Evolutionary conservation across 1,284 basidiomycete species (phyloP).

Genomic region (Cutaneotrichosporon sp.): DNA sequence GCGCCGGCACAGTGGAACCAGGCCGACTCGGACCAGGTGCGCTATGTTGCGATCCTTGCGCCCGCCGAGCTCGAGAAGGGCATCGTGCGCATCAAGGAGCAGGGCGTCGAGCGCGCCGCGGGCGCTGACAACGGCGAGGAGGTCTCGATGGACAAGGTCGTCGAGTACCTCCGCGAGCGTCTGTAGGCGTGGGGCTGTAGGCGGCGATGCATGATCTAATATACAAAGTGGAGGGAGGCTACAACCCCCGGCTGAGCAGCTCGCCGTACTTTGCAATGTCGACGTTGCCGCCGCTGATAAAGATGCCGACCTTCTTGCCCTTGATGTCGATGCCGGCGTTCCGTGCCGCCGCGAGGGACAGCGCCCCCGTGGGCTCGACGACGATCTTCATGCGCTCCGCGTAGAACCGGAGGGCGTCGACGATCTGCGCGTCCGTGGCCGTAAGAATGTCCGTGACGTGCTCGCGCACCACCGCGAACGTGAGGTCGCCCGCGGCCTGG

Average conservation of each 20-base stretch:
- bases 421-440: constrained; percentile 95
- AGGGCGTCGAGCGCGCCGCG: constrained; percentile 69
- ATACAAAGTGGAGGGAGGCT: neutral
- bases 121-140: constrained; percentile 65
- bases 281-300: constrained; percentile 98
- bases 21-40: constrained; percentile 88
- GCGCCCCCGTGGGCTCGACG: constrained; percentile 95
- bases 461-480: constrained; percentile 84
- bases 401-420: constrained; percentile 97
- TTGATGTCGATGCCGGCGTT: constrained; percentile 84
- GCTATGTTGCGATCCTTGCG: constrained; percentile 88
- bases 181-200: constrained; percentile 5
- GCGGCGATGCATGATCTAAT: constrained; percentile 1
- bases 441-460: constrained; percentile 80
- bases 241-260: constrained; percentile 78
- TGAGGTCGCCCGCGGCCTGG: constrained; percentile 91
- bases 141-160: constrained; percentile 68
- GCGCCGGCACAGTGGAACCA: constrained; percentile 80
- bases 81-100: constrained; percentile 87
- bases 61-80: constrained; percentile 81
- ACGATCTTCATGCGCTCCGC: constrained; percentile 86
- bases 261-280: constrained; percentile 95
- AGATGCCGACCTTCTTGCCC: constrained; percentile 83
- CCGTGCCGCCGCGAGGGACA: constrained; percentile 81
- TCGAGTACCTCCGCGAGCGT: constrained; percentile 62